These are phyloP conservation scores for Fusarium albidum DNA, from an alignment of 2,329 filamentous ascomycete genomes.

Conservation along the genomic window DNA sequence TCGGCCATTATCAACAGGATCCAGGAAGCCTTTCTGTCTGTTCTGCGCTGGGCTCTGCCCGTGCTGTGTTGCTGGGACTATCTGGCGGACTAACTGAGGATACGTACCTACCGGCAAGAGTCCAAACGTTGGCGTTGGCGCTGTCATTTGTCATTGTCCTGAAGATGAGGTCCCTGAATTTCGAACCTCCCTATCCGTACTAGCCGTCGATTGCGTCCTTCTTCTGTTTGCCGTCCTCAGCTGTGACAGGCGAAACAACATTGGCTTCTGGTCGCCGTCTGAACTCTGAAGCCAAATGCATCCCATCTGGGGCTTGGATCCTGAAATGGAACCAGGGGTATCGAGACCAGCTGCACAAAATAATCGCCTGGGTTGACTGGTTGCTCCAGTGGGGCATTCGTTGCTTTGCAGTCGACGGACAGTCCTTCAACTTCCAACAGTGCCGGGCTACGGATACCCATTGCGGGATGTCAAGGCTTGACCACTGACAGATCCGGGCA, in stretches of 20 bases:
- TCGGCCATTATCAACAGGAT: slow-evolving; percentile 22
- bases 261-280: slow-evolving; percentile 8
- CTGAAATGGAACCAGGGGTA: slow-evolving; percentile 21
- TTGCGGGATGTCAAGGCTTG: slow-evolving; percentile 24
- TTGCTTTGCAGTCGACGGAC: background rate
- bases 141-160: slow-evolving; percentile 21
- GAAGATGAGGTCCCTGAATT: slow-evolving; percentile 30
- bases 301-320: slow-evolving; percentile 16
- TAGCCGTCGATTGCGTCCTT: slow-evolving; percentile 7
- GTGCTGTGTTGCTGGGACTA: background rate
- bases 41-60: slow-evolving; percentile 14
- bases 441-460: background rate
- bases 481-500: slow-evolving; percentile 12
- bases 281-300: slow-evolving; percentile 1
- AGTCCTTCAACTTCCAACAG: background rate
- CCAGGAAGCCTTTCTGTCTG: slow-evolving; percentile 19
- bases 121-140: slow-evolving; percentile 32
- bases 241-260: slow-evolving; percentile 16
- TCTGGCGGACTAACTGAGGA: slow-evolving; percentile 17
- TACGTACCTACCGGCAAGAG: slow-evolving; percentile 8
- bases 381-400: slow-evolving; percentile 15
- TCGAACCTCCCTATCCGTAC: slow-evolving; percentile 2
- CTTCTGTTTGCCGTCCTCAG: slow-evolving; percentile 21
- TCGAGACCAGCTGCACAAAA: slow-evolving; percentile 25
- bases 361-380: slow-evolving; percentile 12